phyloP scores from a whole-genome alignment of 305 asterid genomes.

The Stenogyne calaminthoides region DNA sequence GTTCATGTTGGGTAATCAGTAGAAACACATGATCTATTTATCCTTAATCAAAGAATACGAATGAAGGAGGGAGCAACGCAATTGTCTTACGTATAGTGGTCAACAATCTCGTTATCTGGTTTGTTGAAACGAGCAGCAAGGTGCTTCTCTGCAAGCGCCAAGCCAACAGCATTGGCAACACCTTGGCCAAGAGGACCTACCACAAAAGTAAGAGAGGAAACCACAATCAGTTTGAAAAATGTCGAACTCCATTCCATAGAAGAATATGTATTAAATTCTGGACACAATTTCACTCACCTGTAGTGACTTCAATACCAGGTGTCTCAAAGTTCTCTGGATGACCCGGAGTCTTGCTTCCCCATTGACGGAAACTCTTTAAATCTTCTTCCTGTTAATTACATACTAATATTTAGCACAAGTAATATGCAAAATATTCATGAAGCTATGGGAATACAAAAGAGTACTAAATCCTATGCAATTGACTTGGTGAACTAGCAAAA shows the following conservation, averaged over 20 bases:
- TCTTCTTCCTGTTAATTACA: constrained; percentile 55
- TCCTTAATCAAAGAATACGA: constrained; percentile 3
- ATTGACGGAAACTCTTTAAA: constrained; percentile 70
- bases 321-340: constrained; percentile 89
- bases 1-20: not conserved
- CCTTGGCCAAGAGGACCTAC: constrained; percentile 96
- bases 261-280: not conserved
- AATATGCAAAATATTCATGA: constrained; percentile 13
- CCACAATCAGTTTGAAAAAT: constrained; percentile 19
- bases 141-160: constrained; percentile 85
- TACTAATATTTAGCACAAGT: constrained; percentile 30
- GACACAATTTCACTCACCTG: constrained; percentile 48
- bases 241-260: constrained; percentile 1
- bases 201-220: constrained; percentile 24
- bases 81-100: constrained; percentile 74
- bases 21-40: not conserved
- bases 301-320: constrained; percentile 77
- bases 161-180: constrained; percentile 82
- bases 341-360: constrained; percentile 87
- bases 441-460: not conserved
- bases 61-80: not conserved
- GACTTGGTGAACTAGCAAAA: not conserved
- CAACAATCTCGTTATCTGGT: constrained; percentile 70
- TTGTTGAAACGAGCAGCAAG: constrained; percentile 91
- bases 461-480: not conserved